Conservation (phyloP, 495 filamentous ascomycete genomes). For the Friedmanniomyces endolithicus region DNA sequence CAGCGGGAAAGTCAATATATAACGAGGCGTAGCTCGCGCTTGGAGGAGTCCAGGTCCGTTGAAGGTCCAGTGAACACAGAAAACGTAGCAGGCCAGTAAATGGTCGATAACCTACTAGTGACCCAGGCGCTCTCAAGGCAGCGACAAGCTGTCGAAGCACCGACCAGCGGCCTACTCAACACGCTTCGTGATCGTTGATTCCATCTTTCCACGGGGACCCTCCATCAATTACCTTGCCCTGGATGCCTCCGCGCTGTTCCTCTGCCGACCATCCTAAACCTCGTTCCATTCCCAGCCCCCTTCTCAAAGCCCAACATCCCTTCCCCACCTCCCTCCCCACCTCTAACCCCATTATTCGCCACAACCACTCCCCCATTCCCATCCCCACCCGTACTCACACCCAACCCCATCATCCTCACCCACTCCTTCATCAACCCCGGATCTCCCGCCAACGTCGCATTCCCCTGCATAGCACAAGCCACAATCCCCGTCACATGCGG, state of each 20-base stretch:
- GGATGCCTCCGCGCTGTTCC: neutral
- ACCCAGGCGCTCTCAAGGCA: neutral
- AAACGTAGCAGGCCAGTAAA: too few relatives aligned
- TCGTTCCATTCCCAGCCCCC: neutral
- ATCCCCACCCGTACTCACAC: constrained; percentile 11
- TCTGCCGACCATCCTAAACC: neutral
- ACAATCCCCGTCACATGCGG: constrained; percentile 42
- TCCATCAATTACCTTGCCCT: too few relatives aligned
- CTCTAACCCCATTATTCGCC: constrained; percentile 26
- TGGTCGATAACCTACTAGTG: neutral
- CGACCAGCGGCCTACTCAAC: too few relatives aligned
- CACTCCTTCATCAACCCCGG: constrained; percentile 33
- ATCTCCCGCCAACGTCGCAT: constrained; percentile 26
- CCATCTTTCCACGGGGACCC: too few relatives aligned
- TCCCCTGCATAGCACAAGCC: constrained; percentile 33
- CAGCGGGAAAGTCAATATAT: too few relatives aligned
- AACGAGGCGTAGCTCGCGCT: too few relatives aligned
- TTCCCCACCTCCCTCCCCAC: neutral
- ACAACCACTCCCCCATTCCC: constrained; percentile 12
- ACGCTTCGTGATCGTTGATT: too few relatives aligned
- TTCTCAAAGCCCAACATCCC: constrained; percentile 9
- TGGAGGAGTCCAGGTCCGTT: too few relatives aligned
- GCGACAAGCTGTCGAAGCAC: too few relatives aligned
- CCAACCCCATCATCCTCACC: constrained; percentile 22
- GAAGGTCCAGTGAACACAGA: too few relatives aligned